These are phyloP conservation scores for Gonapodya sp. DNA, from an alignment of 192 early-diverging fungal species.

Conservation along the genomic window DNA sequence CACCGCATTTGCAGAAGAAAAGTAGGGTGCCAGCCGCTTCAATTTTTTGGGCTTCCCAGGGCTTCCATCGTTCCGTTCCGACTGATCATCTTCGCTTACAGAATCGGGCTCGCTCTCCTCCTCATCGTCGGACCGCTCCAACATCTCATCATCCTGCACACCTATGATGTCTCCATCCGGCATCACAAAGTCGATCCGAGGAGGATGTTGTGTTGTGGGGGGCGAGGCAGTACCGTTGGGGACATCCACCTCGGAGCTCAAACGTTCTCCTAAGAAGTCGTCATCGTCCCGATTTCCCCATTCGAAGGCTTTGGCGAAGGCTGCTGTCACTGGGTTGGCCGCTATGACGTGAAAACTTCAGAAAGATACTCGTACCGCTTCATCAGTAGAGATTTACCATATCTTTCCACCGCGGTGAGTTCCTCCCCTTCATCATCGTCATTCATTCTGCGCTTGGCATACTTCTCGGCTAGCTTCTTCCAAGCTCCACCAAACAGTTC, in stretches of 20 bases:
- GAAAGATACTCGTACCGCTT: not conserved
- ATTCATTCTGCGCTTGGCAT: not conserved
- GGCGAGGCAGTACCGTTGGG: not conserved
- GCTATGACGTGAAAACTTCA: not conserved
- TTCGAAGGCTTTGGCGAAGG: not conserved
- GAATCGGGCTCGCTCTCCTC: not conserved
- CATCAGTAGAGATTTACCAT: not conserved
- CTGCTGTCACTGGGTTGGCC: not conserved
- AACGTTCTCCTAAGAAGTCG: not conserved
- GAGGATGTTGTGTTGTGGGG: not conserved
- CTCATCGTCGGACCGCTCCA: not conserved
- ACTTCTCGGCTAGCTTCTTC: not conserved
- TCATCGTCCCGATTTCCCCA: not conserved
- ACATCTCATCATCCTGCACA: not conserved
- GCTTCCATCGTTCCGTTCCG: no score
- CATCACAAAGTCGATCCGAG: not conserved
- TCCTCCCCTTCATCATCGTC: constrained; percentile 5
- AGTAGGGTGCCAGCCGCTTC: no score
- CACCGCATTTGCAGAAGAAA: no score
- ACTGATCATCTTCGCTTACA: no score
- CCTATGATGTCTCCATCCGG: not conserved
- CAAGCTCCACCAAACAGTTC: not conserved
- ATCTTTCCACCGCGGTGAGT: not conserved
- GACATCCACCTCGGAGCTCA: not conserved
- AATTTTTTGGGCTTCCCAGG: no score